Evolutionary conservation across 2,329 filamentous ascomycete genomes (phyloP).

Genomic region (Sarocladium brachiariae): DNA sequence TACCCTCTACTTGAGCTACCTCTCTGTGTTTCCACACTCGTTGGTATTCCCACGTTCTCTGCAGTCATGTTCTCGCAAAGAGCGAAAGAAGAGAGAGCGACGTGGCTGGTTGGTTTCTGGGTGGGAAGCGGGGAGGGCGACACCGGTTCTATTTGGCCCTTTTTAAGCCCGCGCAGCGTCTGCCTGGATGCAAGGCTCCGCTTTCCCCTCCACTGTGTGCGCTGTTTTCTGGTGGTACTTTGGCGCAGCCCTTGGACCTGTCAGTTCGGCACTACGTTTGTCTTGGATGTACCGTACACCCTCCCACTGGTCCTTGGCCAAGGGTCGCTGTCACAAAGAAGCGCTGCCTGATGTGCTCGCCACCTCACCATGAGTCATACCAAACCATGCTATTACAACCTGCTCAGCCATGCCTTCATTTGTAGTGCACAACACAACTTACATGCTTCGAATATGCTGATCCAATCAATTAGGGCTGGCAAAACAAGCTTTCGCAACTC

Average conservation of each 20-base stretch:
- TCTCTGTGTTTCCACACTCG: background rate
- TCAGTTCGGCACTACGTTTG: background rate
- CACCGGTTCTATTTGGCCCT: constrained; percentile 47
- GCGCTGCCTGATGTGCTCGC: background rate
- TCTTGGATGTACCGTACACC: too few species aligned
- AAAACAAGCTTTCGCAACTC: constrained; percentile 78
- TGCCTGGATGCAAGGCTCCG: constrained; percentile 3
- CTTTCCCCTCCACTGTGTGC: background rate
- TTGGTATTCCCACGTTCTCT: background rate
- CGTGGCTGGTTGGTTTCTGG: constrained; percentile 14
- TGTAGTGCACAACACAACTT: background rate
- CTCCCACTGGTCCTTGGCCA: background rate
- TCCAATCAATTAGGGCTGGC: constrained; percentile 66
- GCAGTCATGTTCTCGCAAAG: background rate
- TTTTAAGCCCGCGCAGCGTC: constrained; percentile 34
- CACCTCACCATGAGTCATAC: background rate
- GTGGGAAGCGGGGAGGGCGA: constrained; percentile 34
- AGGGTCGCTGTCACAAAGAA: background rate
- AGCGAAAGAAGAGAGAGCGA: background rate
- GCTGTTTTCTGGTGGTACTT: background rate
- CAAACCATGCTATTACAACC: background rate
- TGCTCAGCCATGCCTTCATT: background rate
- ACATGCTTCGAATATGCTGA: constrained; percentile 13
- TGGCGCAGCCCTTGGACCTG: background rate
- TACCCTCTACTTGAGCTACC: background rate